Conservation (phyloP, 495 filamentous ascomycete genomes). For the Hypoxylon subgilvum region DNA sequence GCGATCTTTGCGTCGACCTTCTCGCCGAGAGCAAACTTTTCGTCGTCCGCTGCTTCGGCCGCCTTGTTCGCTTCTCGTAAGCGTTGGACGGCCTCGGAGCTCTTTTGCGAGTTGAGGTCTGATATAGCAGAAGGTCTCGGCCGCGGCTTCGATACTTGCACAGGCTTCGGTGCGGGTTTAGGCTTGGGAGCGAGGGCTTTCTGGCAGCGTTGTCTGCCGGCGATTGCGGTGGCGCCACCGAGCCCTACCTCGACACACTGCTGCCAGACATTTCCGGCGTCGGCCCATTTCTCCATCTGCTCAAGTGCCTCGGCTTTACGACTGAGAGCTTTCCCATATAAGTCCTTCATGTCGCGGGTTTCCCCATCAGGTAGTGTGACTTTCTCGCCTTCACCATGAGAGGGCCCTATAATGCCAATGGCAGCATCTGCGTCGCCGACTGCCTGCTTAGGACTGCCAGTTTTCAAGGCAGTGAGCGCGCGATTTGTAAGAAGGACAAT, state of each 20-base stretch:
- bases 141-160: conserved; percentile 42
- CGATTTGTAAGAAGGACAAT: conserved; percentile 91
- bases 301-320: conserved; percentile 96
- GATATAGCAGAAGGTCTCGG: conserved; percentile 57
- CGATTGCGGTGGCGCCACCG: conserved; percentile 80
- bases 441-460: conserved; percentile 84
- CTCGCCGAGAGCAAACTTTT: conserved; percentile 88
- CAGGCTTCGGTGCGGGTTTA: conserved; percentile 44
- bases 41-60: conserved; percentile 82
- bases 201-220: conserved; percentile 89
- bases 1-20: conserved; percentile 77
- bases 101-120: conserved; percentile 46
- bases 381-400: conserved; percentile 76
- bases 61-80: conserved; percentile 82
- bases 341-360: conserved; percentile 86
- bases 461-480: conserved; percentile 85
- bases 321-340: conserved; percentile 89
- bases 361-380: conserved; percentile 67
- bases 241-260: conserved; percentile 81
- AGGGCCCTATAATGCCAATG: conserved; percentile 78
- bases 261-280: conserved; percentile 81
- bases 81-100: conserved; percentile 72
- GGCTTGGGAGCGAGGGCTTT: conserved; percentile 73
- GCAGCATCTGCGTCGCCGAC: conserved; percentile 82
- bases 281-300: conserved; percentile 90